Conservation (phyloP, 257 asterid species). For the Thymus quinquecostatus region DNA sequence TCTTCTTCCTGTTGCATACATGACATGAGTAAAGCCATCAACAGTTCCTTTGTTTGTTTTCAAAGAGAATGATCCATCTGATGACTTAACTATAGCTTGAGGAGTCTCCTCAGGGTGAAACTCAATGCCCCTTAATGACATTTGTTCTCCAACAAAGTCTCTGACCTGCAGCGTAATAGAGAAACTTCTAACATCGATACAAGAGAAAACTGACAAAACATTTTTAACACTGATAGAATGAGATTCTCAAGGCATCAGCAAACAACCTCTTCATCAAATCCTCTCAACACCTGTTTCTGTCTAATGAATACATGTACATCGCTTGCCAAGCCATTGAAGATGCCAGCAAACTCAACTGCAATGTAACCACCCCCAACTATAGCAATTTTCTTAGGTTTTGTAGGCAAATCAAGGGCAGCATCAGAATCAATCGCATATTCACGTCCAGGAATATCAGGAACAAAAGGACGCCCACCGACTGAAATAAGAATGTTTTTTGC, state of each 20-base stretch:
- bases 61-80: slow-evolving; percentile 79
- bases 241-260: slow-evolving; percentile 27
- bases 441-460: slow-evolving; percentile 95
- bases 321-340: slow-evolving; percentile 86
- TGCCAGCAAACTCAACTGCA: slow-evolving; percentile 99
- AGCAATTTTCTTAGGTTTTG: slow-evolving; percentile 82
- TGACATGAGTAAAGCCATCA: slow-evolving; percentile 89
- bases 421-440: slow-evolving; percentile 93
- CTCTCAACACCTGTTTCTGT: slow-evolving; percentile 89
- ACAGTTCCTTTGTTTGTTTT: slow-evolving; percentile 86
- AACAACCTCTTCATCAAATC: slow-evolving; percentile 96
- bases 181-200: slow-evolving; percentile 23
- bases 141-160: slow-evolving; percentile 90
- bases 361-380: slow-evolving; percentile 98
- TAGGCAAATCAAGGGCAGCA: slow-evolving; percentile 93
- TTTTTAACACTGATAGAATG: slow-evolving; percentile 15
- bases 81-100: slow-evolving; percentile 72
- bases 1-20: slow-evolving; percentile 94
- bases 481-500: slow-evolving; percentile 90
- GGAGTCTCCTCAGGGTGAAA: slow-evolving; percentile 87
- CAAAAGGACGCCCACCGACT: slow-evolving; percentile 96
- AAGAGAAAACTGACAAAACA: slow-evolving; percentile 21
- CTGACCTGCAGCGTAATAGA: slow-evolving; percentile 65
- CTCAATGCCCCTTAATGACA: slow-evolving; percentile 86
- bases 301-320: slow-evolving; percentile 92